Percentiles rank a stretch among this genome's conserved stretches.
Evolutionary conservation across 2,329 filamentous ascomycete species (phyloP).

Genomic region (Calonectria hongkongensis): DNA sequence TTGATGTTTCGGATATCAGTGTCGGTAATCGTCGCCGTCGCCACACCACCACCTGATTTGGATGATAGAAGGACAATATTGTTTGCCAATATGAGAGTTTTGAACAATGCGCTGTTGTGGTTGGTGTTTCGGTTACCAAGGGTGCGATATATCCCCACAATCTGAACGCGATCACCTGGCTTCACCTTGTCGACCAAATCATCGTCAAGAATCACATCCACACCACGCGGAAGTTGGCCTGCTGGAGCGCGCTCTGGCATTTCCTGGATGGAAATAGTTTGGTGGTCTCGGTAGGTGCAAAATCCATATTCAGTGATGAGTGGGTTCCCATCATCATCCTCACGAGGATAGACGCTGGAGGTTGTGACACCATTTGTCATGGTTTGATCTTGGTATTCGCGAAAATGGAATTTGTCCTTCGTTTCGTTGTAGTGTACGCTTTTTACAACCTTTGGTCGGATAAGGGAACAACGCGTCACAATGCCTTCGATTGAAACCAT

Average conservation of each 20-base stretch:
- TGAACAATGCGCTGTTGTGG: conserved; percentile 93
- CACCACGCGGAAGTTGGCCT: conserved; percentile 93
- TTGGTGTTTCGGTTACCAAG: conserved; percentile 95
- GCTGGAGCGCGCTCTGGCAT: conserved; percentile 98
- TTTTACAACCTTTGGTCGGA: conserved; percentile 97
- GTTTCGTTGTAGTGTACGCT: conserved; percentile 97
- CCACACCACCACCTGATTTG: conserved; percentile 95
- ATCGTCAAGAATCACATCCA: conserved; percentile 97
- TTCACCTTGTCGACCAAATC: conserved; percentile 96
- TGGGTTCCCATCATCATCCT: conserved; percentile 94
- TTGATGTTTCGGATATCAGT: conserved; percentile 99
- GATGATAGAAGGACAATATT: conserved; percentile 96
- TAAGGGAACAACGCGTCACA: conserved; percentile 95
- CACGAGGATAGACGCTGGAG: conserved; percentile 93
- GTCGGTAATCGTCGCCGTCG: conserved; percentile 93
- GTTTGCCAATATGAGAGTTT: conserved; percentile 94
- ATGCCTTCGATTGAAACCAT: conserved; percentile 99
- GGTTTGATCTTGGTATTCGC: conserved; percentile 96
- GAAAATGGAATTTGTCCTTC: conserved; percentile 89
- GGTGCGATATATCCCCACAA: conserved; percentile 97
- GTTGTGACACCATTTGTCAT: conserved; percentile 95
- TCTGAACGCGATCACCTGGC: conserved; percentile 94
- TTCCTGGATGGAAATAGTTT: conserved; percentile 98
- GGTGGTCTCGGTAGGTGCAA: conserved; percentile 96
- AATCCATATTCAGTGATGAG: conserved; percentile 97